Evolutionary conservation across 768 basidiomycete species (phyloP), one percentile per base, ranked within the genome.

Genomic region (Termitomyces sp.): DNA sequence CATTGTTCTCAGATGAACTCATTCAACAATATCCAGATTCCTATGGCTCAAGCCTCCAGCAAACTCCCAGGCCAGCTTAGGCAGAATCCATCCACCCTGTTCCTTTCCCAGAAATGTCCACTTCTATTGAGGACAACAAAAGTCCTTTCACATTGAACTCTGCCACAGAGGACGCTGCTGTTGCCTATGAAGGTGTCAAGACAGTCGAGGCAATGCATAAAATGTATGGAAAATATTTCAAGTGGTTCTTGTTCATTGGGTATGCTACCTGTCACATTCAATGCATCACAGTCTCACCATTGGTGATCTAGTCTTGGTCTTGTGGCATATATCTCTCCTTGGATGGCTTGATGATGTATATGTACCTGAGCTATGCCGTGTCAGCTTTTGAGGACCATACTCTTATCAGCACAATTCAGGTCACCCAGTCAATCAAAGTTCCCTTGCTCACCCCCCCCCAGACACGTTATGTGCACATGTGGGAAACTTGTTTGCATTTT

Each of bases 241-340:
- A 79, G 58, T 86, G 85, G 83, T 72, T 75, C 42, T 72, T 88
- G 24, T 88, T 87, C 68, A 69, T 82, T 42, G 78, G 85, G 87
- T 86, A 56, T 0, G 55, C 36, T 63, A 55, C 12, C 31, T 27
- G 16, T 49, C 9, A 12, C 34, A 13, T 59, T 44, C 16, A n/a
- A 48, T 53, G 12, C 6, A 31, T 45, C 3, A 47, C 41, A 46
- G 33, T 7, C 37, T 56, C 4, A 53, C 58, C 42, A 44, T 50
- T 39, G 54, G 75, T 55, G 74, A 83, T 53, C 69, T 88, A 78
- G 85, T 55, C 70, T 91, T 57, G 88, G 77, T 15, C 79, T 89
- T 0, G 86, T 87, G 0, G 82, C 88, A 0, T 92, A 89, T 68
- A 85, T 90, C 58, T 92, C 69, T 88, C 88, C 0, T 76, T 92